Base-by-base conservation (phyloP, 2,329 filamentous ascomycete genomes). In the Zymoseptoria tritici region DNA sequence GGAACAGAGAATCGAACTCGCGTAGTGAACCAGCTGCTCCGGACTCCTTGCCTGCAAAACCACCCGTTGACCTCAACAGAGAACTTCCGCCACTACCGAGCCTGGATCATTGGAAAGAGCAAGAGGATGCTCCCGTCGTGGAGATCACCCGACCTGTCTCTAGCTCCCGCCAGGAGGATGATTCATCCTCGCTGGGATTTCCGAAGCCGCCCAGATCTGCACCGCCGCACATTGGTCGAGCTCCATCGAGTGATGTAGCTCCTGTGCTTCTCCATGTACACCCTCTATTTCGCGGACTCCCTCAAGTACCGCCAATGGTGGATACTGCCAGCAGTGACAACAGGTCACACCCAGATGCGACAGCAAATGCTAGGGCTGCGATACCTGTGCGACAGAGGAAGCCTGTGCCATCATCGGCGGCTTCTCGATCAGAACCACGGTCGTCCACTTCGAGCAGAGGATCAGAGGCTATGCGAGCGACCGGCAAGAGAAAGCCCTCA, bases 51-150 rank as follows among this genome's bases (percentile, higher is more conserved):
- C 50, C 51, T n/a, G n/a, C 54, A 9, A 65, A 62, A 46, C 63
- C 60, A 7, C 49, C 64, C 26, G 59, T 79, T 59, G 75, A 80
- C 57, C 69, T 80, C 31, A 80, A 80, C 64, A 69, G 78, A 58
- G 77, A 79, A 60, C 67, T 80, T 22, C 78, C 78, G 36, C 78
- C 78, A 3, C 62, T 80, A 9, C 78, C 78, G 6, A 74, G 77
- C 54, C 68, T 80, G 5, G 77, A 79, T 58, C 73, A 69, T 36
- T 75, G 72, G 71, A 70, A 72, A 49, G 65, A 67, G 50, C 54
- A 60, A 29, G 58, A 64, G 16, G 36, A 46, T n/a, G 13, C 36
- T n/a, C 36, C 11, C 36, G 16, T 7, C 11, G 16, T n/a, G 4
- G 36, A 46, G 16, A n/a, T 13, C 16, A n/a, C 16, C 13, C 36